Evolutionary conservation across 257 asterid genomes (phyloP).

Genomic region (Cordia subcordata): DNA sequence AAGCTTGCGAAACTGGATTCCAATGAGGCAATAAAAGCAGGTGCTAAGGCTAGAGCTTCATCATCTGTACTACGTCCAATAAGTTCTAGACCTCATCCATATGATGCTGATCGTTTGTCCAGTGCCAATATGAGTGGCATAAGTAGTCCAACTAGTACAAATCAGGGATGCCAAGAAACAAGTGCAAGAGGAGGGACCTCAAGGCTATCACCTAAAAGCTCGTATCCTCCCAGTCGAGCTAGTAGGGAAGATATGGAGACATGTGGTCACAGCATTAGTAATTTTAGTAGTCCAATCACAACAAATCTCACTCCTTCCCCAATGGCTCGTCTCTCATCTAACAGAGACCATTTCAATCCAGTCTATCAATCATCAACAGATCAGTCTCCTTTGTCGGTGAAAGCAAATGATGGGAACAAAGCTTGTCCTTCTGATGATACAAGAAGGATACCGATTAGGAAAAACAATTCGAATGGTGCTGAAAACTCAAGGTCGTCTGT

Average conservation of each 20-base stretch:
- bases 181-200: constrained; percentile 54
- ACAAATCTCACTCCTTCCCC: constrained; percentile 54
- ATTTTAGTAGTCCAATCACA: constrained; percentile 78
- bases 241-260: constrained; percentile 80
- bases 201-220: constrained; percentile 55
- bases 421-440: constrained; percentile 10
- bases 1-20: constrained; percentile 89
- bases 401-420: constrained; percentile 24
- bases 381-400: constrained; percentile 52
- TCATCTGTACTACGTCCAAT: constrained; percentile 84
- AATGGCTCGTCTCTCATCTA: constrained; percentile 31
- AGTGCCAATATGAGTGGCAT: constrained; percentile 59
- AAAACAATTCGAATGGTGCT: constrained; percentile 21
- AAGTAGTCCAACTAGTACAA: constrained; percentile 71
- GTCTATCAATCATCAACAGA: constrained; percentile 43
- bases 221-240: constrained; percentile 71
- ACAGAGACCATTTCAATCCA: constrained; percentile 64
- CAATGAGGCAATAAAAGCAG: constrained; percentile 80
- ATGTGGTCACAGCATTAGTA: constrained; percentile 61
- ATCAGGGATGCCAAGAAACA: constrained; percentile 49
- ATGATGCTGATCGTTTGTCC: constrained; percentile 54
- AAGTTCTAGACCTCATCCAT: constrained; percentile 46
- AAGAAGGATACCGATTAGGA: constrained; percentile 30
- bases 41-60: constrained; percentile 91
- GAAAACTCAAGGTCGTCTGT: constrained; percentile 59